Conservation (phyloP, 2,329 filamentous ascomycete species). For the Fusarium pininemorale region DNA sequence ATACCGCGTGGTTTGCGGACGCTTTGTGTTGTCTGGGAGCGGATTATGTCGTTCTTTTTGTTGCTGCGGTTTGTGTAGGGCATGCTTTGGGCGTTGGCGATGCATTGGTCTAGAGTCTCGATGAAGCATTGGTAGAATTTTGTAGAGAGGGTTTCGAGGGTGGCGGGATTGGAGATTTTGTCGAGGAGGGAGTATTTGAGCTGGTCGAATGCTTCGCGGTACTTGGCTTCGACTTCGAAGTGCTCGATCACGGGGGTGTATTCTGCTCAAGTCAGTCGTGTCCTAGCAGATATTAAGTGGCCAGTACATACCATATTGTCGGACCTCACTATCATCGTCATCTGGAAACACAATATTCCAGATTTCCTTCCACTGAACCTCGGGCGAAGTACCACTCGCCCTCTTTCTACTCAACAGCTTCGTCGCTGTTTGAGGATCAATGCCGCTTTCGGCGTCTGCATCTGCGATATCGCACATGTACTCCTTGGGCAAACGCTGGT, state of each 20-base stretch:
- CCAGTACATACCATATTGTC: conserved; percentile 41
- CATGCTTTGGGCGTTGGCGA: conserved; percentile 47
- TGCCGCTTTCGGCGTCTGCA: conserved; percentile 52
- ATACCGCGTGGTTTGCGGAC: conserved; percentile 40
- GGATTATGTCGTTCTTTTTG: conserved; percentile 48
- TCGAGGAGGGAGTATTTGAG: conserved; percentile 48
- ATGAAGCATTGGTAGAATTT: conserved; percentile 54
- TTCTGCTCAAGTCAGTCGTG: conserved; percentile 33
- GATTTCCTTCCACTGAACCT: conserved; percentile 53
- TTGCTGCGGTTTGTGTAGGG: conserved; percentile 54
- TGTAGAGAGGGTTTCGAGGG: conserved; percentile 50
- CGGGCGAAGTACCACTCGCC: conserved; percentile 49
- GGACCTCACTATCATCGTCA: conserved; percentile 48
- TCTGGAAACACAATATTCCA: conserved; percentile 56
- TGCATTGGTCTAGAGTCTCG: conserved; percentile 51
- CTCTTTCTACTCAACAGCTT: conserved; percentile 53
- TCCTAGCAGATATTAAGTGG: fast-evolving
- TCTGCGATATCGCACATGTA: conserved; percentile 54
- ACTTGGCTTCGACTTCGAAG: conserved; percentile 50
- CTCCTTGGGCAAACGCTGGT: conserved; percentile 52
- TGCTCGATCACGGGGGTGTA: conserved; percentile 54
- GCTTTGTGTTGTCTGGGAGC: conserved; percentile 28
- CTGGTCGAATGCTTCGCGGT: conserved; percentile 46
- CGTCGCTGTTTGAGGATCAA: conserved; percentile 52
- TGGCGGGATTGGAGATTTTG: conserved; percentile 50